These are phyloP conservation scores for Ramaria rubella DNA, from an alignment of 768 basidiomycete species.

Conservation along the genomic window DNA sequence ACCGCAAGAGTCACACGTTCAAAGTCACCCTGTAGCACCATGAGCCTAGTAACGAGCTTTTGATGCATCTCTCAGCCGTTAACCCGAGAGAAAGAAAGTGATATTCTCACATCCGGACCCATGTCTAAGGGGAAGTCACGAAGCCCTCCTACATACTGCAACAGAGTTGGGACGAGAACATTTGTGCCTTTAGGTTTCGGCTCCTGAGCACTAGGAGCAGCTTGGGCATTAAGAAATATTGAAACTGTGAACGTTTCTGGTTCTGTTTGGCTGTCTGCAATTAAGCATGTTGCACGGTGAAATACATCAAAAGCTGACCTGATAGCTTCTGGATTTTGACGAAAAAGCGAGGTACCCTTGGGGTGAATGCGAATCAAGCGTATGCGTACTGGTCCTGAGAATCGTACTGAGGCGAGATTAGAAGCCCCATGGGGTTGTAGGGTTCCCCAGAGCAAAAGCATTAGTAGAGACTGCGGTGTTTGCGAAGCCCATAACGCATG, in stretches of 20 bases:
- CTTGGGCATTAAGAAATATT: slow-evolving; percentile 68
- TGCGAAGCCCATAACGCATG: not conserved
- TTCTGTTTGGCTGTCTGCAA: slow-evolving; percentile 49
- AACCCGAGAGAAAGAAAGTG: slow-evolving; percentile 4
- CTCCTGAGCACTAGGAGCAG: slow-evolving; percentile 36
- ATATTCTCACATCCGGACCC: slow-evolving; percentile 52
- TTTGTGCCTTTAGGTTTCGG: slow-evolving; percentile 58
- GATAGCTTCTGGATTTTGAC: slow-evolving; percentile 49
- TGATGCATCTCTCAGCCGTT: slow-evolving; percentile 6
- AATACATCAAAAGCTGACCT: slow-evolving; percentile 39
- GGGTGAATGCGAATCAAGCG: slow-evolving; percentile 64
- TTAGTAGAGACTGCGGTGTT: slow-evolving; percentile 19
- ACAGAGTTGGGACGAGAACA: slow-evolving; percentile 61
- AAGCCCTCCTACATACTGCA: slow-evolving; percentile 65
- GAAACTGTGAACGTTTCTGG: slow-evolving; percentile 70
- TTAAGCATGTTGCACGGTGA: slow-evolving; percentile 8
- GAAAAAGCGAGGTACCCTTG: slow-evolving; percentile 56
- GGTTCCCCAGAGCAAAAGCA: slow-evolving; percentile 63
- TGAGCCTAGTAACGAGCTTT: slow-evolving; percentile 67
- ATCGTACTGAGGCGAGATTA: slow-evolving; percentile 64
- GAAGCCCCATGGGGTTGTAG: slow-evolving; percentile 52
- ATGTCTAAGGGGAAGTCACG: slow-evolving; percentile 64
- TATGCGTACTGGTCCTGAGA: slow-evolving; percentile 60
- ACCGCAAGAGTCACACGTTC: slow-evolving; percentile 57
- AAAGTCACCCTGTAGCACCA: slow-evolving; percentile 77